Evolutionary conservation across 495 filamentous ascomycete species (phyloP).

Genomic region (Penicillium tannophilum): DNA sequence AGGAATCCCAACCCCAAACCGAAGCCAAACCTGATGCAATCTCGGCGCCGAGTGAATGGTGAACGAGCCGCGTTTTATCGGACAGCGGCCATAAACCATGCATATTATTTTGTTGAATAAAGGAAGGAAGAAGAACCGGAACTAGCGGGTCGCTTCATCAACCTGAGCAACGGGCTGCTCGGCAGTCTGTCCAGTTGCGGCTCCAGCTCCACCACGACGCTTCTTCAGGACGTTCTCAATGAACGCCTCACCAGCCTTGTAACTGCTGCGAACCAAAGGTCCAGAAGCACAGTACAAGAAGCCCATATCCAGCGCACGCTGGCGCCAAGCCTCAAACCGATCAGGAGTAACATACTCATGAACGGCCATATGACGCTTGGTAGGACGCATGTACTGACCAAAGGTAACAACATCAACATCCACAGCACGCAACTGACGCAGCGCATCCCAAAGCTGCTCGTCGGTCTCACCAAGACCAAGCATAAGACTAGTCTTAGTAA

Average conservation of each 20-base stretch:
- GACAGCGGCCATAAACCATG: conserved; percentile 8
- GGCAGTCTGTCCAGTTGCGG: conserved; percentile 24
- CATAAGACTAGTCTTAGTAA: conserved; percentile 98
- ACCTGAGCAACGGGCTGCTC: conserved; percentile 22
- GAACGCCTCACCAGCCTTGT: conserved; percentile 97
- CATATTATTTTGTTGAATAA: conserved; percentile 19
- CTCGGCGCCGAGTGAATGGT: conserved; percentile 22
- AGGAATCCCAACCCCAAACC: conserved; percentile 15
- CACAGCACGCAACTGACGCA: conserved; percentile 75
- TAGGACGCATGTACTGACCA: conserved; percentile 98
- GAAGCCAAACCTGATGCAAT: conserved; percentile 25
- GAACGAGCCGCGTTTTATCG: conserved; percentile 7
- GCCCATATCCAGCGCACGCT: conserved; percentile 89
- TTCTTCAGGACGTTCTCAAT: conserved; percentile 98
- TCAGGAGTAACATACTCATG: conserved; percentile 91
- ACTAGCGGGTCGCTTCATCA: conserved; percentile 36
- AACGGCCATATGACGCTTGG: conserved; percentile 95
- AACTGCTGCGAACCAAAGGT: conserved; percentile 87
- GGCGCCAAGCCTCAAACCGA: conserved; percentile 85
- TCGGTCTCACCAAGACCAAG: conserved; percentile 92
- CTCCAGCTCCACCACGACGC: conserved; percentile 52
- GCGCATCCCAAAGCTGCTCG: conserved; percentile 78
- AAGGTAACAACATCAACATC: conserved; percentile 96
- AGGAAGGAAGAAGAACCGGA: neutral
- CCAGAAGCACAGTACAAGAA: conserved; percentile 96